These are phyloP conservation scores for Plantago major DNA, from an alignment of 257 asterid species.

Conservation along the genomic window DNA sequence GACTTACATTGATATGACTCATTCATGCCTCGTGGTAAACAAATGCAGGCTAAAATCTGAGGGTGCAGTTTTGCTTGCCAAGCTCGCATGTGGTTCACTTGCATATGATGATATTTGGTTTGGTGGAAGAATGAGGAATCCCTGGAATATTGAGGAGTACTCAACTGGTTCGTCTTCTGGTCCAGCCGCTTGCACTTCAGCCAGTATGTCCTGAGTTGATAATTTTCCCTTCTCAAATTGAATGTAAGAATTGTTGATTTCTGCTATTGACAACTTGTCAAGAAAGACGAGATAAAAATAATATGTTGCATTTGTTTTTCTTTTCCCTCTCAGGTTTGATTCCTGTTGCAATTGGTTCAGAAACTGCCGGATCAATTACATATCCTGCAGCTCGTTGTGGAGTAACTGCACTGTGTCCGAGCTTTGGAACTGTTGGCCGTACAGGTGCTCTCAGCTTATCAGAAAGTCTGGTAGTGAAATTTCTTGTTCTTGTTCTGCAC, in stretches of 20 bases:
- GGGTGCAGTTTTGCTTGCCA: slow-evolving; percentile 87
- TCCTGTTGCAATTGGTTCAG: slow-evolving; percentile 93
- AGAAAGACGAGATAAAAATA: neutral
- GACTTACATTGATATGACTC: neutral
- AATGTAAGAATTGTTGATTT: too few species aligned
- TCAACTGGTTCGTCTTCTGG: slow-evolving; percentile 99
- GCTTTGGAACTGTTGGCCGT: slow-evolving; percentile 84
- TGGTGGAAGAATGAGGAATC: slow-evolving; percentile 94
- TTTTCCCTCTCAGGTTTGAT: slow-evolving; percentile 50
- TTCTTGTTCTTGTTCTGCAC: neutral
- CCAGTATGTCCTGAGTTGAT: slow-evolving; percentile 39
- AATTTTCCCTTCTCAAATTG: neutral
- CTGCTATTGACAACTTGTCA: neutral
- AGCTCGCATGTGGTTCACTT: slow-evolving; percentile 80
- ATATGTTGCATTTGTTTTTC: neutral
- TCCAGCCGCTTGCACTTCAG: slow-evolving; percentile 86
- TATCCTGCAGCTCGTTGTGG: slow-evolving; percentile 96
- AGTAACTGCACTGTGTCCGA: slow-evolving; percentile 83
- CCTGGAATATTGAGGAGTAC: slow-evolving; percentile 90
- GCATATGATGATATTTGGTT: slow-evolving; percentile 97
- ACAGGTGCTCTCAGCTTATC: slow-evolving; percentile 92
- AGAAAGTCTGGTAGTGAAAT: slow-evolving; percentile 81
- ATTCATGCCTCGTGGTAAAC: neutral
- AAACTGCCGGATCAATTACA: slow-evolving; percentile 90
- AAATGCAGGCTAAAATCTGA: slow-evolving; percentile 68